phyloP scores from a whole-genome alignment of 1,284 basidiomycete genomes.

The Caloboletus inedulis region DNA sequence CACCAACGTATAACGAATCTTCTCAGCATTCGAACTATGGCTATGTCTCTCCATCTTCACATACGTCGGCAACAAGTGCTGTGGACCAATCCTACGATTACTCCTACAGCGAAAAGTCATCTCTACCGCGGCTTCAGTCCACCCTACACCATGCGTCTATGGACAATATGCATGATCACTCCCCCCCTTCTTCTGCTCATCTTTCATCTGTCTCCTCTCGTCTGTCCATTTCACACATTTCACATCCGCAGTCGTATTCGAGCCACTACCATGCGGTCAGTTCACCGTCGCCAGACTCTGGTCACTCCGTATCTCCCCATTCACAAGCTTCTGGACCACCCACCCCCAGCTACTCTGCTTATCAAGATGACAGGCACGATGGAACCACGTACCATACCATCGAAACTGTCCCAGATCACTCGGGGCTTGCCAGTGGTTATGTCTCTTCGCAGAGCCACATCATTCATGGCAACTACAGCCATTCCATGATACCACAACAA shows the following conservation, averaged over 20 bases:
- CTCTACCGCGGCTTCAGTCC: slow-evolving; percentile 29
- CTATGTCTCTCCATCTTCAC: slow-evolving; percentile 38
- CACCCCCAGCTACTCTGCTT: slow-evolving; percentile 47
- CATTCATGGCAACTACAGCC: slow-evolving; percentile 33
- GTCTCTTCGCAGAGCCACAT: slow-evolving; percentile 31
- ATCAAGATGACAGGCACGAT: slow-evolving; percentile 42
- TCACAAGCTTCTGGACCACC: slow-evolving; percentile 44
- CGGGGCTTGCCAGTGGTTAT: slow-evolving; percentile 31
- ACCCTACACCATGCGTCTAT: slow-evolving; percentile 29
- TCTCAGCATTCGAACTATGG: slow-evolving; percentile 41
- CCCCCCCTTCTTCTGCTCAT: slow-evolving; percentile 30
- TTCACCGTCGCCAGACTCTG: slow-evolving; percentile 34
- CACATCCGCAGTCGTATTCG: slow-evolving; percentile 35
- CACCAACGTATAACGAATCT: slow-evolving; percentile 45
- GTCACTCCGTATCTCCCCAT: slow-evolving; percentile 49
- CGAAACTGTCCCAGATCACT: slow-evolving; percentile 29
- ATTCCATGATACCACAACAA: slow-evolving; percentile 30
- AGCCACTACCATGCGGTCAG: slow-evolving; percentile 37
- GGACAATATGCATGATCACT: slow-evolving; percentile 32
- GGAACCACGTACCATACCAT: slow-evolving; percentile 31
- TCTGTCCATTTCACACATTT: slow-evolving; percentile 39
- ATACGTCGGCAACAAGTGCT: slow-evolving; percentile 20
- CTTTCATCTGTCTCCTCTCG: slow-evolving; percentile 35
- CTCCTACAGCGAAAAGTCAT: slow-evolving; percentile 31
- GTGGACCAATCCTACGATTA: slow-evolving; percentile 32